phyloP scores from a whole-genome alignment of 805 yeast species.

The Kodamaea laetipori region DNA sequence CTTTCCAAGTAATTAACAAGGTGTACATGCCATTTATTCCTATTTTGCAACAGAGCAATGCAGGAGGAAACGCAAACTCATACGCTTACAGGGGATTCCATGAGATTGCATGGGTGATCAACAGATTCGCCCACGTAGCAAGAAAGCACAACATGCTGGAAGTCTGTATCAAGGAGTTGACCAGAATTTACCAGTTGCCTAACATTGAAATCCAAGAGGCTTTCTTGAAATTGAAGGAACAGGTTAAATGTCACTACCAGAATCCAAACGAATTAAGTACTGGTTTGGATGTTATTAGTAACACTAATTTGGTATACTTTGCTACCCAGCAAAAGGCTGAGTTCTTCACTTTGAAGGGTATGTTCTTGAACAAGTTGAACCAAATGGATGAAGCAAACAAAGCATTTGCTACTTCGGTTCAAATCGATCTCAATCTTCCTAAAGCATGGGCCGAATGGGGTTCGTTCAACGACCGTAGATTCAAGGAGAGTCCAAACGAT shows the following conservation, averaged over 20 bases:
- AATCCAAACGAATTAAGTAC: constrained; percentile 88
- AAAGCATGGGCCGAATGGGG: constrained; percentile 99
- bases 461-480: constrained; percentile 83
- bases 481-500: constrained; percentile 80
- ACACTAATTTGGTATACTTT: constrained; percentile 92
- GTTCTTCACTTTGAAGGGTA: constrained; percentile 95
- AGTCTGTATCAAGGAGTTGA: constrained; percentile 89
- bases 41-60: constrained; percentile 66
- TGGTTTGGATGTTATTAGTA: constrained; percentile 94
- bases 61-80: constrained; percentile 76
- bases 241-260: constrained; percentile 96
- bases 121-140: constrained; percentile 97
- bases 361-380: constrained; percentile 90
- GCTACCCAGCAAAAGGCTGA: constrained; percentile 98
- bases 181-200: constrained; percentile 92
- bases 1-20: constrained; percentile 92
- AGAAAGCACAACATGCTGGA: constrained; percentile 96
- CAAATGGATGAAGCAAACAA: constrained; percentile 95
- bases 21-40: constrained; percentile 93
- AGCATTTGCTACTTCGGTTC: constrained; percentile 97
- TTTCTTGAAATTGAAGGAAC: constrained; percentile 90
- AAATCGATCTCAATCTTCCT: constrained; percentile 88
- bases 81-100: constrained; percentile 98
- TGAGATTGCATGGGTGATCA: constrained; percentile 98
- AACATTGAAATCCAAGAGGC: constrained; percentile 99